Evolutionary conservation across 208 protist genomes (phyloP).

Genomic region (Trypanosoma brucei): DNA sequence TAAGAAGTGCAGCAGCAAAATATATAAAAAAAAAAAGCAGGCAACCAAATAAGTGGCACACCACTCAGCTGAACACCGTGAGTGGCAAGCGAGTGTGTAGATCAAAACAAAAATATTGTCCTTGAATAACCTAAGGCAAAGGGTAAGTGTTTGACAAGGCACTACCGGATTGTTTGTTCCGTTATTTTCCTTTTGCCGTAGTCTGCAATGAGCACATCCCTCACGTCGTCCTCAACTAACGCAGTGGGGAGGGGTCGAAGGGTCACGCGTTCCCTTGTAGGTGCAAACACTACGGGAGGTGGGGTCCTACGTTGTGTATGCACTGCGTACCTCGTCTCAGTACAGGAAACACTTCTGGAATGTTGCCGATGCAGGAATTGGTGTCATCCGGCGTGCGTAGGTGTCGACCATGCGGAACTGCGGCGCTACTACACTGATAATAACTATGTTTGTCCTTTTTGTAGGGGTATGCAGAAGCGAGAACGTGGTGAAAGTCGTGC

Average conservation of each 20-base stretch:
- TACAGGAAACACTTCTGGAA: slow-evolving; percentile 59
- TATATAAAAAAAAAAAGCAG: no score
- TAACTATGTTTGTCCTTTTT: slow-evolving; percentile 63
- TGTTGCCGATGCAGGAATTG: slow-evolving; percentile 62
- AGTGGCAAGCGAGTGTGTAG: no score
- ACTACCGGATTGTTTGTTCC: background rate
- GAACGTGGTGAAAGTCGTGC: slow-evolving; percentile 18
- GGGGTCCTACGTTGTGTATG: slow-evolving; percentile 73
- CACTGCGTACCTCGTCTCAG: slow-evolving; percentile 54
- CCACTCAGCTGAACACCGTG: no score
- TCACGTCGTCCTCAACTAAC: slow-evolving; percentile 11
- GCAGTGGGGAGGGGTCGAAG: slow-evolving; percentile 33
- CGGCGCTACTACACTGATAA: slow-evolving; percentile 27
- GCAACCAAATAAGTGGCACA: no score
- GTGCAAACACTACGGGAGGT: slow-evolving; percentile 25
- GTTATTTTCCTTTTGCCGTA: background rate
- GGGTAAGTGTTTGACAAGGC: no score
- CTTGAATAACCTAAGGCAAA: no score
- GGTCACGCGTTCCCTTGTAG: slow-evolving; percentile 66
- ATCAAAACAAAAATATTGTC: no score
- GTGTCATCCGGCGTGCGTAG: slow-evolving; percentile 74
- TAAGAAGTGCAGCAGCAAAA: no score
- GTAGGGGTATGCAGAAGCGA: slow-evolving; percentile 20
- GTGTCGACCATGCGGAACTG: slow-evolving; percentile 56
- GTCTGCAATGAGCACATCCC: slow-evolving; percentile 2